Conservation (phyloP, 805 yeast genomes). For the Hanseniaspora mollemarum region DNA sequence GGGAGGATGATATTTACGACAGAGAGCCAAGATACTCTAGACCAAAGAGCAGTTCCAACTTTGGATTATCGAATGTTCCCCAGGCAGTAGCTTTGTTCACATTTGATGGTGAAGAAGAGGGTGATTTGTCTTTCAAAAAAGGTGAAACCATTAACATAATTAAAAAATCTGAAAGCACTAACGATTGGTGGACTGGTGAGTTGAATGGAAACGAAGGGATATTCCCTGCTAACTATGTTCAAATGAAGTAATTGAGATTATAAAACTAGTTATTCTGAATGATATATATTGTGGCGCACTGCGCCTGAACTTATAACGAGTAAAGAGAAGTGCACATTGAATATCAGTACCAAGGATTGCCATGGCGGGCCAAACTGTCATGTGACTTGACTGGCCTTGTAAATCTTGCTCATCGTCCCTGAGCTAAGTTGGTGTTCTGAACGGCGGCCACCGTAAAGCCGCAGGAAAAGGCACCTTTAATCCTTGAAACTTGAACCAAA, state of each 20-base stretch:
- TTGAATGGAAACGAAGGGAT: conserved; percentile 76
- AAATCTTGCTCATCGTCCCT: no score
- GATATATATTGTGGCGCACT: no score
- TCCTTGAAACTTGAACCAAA: no score
- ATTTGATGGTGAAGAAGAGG: conserved; percentile 85
- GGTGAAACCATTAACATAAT: conserved; percentile 86
- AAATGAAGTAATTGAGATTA: conserved; percentile 31
- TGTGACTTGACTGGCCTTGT: no score
- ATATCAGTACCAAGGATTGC: no score
- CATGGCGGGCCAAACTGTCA: no score
- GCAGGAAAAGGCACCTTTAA: no score
- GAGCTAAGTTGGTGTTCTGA: no score
- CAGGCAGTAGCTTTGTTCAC: conserved; percentile 85
- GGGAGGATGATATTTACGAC: conserved; percentile 87
- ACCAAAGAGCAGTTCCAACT: conserved; percentile 35
- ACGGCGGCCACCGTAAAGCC: no score
- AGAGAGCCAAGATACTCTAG: conserved; percentile 31
- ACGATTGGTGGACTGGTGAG: conserved; percentile 99
- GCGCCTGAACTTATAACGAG: no score
- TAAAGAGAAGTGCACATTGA: no score
- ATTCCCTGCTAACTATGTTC: conserved; percentile 95
- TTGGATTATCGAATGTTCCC: conserved; percentile 36
- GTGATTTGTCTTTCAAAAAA: conserved; percentile 84
- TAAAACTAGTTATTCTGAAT: background rate
- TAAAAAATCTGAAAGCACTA: conserved; percentile 74